These are phyloP conservation scores for Geosmithia flava DNA, from an alignment of 2,329 filamentous ascomycete genomes.

Conservation along the genomic window DNA sequence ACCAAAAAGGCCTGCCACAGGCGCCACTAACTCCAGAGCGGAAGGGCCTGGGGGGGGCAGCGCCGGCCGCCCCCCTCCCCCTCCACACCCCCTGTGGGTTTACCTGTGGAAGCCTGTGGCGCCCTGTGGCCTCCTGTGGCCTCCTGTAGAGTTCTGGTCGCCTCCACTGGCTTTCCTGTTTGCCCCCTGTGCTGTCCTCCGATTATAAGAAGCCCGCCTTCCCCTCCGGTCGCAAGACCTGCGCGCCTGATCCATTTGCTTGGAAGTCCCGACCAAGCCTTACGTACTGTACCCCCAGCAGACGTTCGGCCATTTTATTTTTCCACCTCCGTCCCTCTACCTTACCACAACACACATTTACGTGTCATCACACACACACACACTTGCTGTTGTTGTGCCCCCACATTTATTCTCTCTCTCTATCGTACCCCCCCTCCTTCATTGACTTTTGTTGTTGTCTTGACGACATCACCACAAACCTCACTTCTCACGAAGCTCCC, in stretches of 20 bases:
- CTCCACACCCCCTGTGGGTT: no score
- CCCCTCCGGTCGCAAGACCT: slow-evolving; percentile 26
- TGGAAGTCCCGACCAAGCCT: slow-evolving; percentile 44
- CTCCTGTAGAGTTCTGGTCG: no score
- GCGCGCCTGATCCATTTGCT: slow-evolving; percentile 34
- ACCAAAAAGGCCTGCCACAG: slow-evolving; percentile 21
- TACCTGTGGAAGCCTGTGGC: no score
- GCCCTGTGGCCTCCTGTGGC: no score
- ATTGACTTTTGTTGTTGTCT: not conserved
- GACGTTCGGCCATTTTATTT: slow-evolving; percentile 28
- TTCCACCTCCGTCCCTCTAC: slow-evolving; percentile 8
- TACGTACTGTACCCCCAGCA: slow-evolving; percentile 29
- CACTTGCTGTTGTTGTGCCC: not conserved
- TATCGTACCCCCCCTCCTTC: not conserved
- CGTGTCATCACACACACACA: not conserved
- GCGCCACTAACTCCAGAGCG: slow-evolving; percentile 29
- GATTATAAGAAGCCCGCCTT: slow-evolving; percentile 45
- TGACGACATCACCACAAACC: not conserved
- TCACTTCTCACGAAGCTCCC: not conserved
- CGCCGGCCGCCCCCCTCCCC: no score
- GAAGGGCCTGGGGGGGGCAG: slow-evolving; percentile 31
- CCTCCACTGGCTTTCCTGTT: slow-evolving; percentile 9
- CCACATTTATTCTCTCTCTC: slow-evolving; percentile 7
- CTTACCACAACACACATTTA: slow-evolving; percentile 3
- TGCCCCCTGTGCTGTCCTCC: slow-evolving; percentile 22